Evolutionary conservation across 2,329 filamentous ascomycete genomes (phyloP).

Genomic region (Aspergillus costaricaensis): DNA sequence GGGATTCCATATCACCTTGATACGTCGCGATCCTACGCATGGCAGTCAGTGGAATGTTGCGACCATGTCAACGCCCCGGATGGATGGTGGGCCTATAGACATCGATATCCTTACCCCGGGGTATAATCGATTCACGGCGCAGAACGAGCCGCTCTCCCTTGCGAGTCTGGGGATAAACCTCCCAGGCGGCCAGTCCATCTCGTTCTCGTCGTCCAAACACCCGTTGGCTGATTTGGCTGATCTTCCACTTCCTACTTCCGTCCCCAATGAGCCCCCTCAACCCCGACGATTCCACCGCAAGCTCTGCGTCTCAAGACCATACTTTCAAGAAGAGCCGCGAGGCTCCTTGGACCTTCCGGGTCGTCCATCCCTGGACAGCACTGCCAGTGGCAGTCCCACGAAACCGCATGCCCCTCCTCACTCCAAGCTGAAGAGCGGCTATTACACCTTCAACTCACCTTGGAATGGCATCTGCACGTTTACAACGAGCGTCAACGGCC

Average conservation of each 20-base stretch:
- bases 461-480: slow-evolving; percentile 91
- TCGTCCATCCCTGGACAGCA: slow-evolving; percentile 22
- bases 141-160: slow-evolving; percentile 39
- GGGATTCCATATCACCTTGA: slow-evolving; percentile 58
- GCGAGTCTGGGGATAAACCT: slow-evolving; percentile 33
- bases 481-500: slow-evolving; percentile 72
- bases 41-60: slow-evolving; percentile 76
- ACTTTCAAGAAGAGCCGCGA: slow-evolving; percentile 21
- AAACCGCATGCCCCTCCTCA: slow-evolving; percentile 12
- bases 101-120: slow-evolving; percentile 62
- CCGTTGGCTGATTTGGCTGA: slow-evolving; percentile 5
- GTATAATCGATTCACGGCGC: slow-evolving; percentile 59
- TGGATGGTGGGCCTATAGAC: slow-evolving; percentile 42
- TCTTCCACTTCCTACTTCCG: neutral
- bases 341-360: slow-evolving; percentile 21
- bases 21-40: slow-evolving; percentile 70
- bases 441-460: slow-evolving; percentile 77
- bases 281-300: slow-evolving; percentile 37
- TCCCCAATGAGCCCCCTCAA: slow-evolving; percentile 19
- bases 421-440: slow-evolving; percentile 40
- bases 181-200: slow-evolving; percentile 14
- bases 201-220: slow-evolving; percentile 13
- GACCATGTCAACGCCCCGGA: slow-evolving; percentile 53
- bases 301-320: slow-evolving; percentile 35
- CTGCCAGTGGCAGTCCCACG: slow-evolving; percentile 16